These are phyloP conservation scores for Hyaloscypha bicolor DNA, from an alignment of 495 filamentous ascomycete genomes.

Conservation along the genomic window DNA sequence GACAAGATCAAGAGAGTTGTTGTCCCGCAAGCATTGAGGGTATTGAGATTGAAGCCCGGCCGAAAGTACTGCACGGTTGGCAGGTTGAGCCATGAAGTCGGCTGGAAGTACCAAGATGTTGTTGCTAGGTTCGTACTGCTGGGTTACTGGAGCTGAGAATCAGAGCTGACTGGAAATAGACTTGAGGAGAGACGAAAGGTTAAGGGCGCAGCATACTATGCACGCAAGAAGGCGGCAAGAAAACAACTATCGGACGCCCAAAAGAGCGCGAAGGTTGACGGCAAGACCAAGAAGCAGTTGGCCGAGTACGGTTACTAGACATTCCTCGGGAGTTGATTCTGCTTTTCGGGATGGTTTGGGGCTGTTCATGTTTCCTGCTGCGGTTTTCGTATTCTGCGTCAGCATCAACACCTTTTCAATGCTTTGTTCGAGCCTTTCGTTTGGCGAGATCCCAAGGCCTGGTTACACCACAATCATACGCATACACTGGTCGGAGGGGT, in stretches of 20 bases:
- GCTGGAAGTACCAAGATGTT: constrained; percentile 99
- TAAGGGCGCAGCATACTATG: constrained; percentile 98
- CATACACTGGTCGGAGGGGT: constrained; percentile 27
- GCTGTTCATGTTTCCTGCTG: constrained; percentile 24
- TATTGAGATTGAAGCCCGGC: constrained; percentile 93
- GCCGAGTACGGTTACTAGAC: constrained; percentile 57
- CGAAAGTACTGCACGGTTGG: constrained; percentile 99
- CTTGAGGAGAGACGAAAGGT: constrained; percentile 99
- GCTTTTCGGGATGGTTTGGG: constrained; percentile 27
- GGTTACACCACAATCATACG: constrained; percentile 22
- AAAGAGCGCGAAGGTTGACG: constrained; percentile 87
- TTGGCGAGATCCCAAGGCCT: constrained; percentile 30
- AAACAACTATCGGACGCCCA: constrained; percentile 88
- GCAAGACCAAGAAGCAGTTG: constrained; percentile 57
- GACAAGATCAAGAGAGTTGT: constrained; percentile 99
- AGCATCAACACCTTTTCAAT: constrained; percentile 24
- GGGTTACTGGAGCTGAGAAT: background rate
- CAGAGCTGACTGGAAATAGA: constrained; percentile 48
- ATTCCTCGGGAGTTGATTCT: constrained; percentile 27
- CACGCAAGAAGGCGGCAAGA: constrained; percentile 94
- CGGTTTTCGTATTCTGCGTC: background rate
- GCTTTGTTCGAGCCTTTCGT: constrained; percentile 27
- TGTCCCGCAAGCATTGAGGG: constrained; percentile 94
- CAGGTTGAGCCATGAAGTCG: constrained; percentile 95
- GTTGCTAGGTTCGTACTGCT: constrained; percentile 79